These are phyloP conservation scores for Saccharomyces mikatae DNA, from an alignment of 805 yeast genomes.

Conservation along the genomic window DNA sequence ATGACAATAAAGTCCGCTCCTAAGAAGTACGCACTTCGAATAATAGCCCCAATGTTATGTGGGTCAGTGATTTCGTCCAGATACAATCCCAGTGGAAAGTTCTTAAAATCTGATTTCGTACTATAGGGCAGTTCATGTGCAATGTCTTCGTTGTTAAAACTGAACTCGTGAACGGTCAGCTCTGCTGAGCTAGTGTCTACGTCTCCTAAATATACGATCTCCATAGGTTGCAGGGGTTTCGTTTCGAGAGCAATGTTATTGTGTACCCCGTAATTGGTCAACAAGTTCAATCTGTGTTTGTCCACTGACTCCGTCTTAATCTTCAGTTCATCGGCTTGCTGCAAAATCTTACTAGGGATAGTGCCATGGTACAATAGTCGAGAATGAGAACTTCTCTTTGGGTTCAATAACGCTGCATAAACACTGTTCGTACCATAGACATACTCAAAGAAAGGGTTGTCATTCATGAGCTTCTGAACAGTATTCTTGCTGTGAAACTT, in stretches of 20 bases:
- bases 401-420: conserved; percentile 53
- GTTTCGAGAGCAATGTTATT: conserved; percentile 73
- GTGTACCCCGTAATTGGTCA: conserved; percentile 66
- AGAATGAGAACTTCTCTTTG: conserved; percentile 45
- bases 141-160: conserved; percentile 12
- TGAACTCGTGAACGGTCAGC: conserved; percentile 8
- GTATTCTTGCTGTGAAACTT: conserved; percentile 2
- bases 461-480: conserved; percentile 5
- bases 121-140: conserved; percentile 24
- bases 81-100: conserved; percentile 60
- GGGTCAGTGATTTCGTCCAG: conserved; percentile 81
- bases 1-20: conserved; percentile 75
- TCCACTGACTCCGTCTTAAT: conserved; percentile 17
- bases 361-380: conserved; percentile 42
- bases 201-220: conserved; percentile 26
- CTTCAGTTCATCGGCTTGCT: conserved; percentile 36
- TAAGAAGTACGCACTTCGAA: conserved; percentile 69
- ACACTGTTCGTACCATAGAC: conserved; percentile 74
- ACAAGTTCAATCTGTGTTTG: conserved; percentile 46
- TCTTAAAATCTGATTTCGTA: conserved; percentile 16
- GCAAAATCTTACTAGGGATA: conserved; percentile 36
- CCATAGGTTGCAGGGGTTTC: conserved; percentile 28
- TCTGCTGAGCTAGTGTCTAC: conserved; percentile 14
- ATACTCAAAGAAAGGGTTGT: conserved; percentile 53
- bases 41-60: conserved; percentile 77